Conservation (phyloP, 2,329 filamentous ascomycete species). For the Pezicula neosporulosa region DNA sequence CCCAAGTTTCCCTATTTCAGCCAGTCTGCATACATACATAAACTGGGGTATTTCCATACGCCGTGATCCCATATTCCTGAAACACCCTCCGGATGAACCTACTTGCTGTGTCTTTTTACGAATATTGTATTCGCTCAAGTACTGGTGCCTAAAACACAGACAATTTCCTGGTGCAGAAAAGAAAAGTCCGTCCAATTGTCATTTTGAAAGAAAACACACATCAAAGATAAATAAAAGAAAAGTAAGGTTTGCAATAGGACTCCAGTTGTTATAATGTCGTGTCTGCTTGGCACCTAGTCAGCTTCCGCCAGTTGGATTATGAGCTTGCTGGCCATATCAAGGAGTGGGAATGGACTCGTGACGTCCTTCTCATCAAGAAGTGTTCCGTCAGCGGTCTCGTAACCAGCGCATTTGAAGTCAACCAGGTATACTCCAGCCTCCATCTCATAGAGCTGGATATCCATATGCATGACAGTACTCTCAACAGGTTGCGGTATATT, state of each 20-base stretch:
- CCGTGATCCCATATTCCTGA: no score
- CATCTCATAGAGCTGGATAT: constrained; percentile 94
- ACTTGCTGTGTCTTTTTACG: no score
- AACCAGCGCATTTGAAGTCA: constrained; percentile 97
- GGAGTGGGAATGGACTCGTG: constrained; percentile 90
- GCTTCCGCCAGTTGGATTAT: constrained; percentile 91
- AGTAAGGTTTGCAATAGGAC: background rate
- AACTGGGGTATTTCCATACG: background rate
- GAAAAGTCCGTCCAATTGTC: no score
- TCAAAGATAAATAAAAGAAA: background rate
- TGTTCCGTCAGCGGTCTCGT: constrained; percentile 75
- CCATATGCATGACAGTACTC: constrained; percentile 82
- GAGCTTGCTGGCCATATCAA: constrained; percentile 87
- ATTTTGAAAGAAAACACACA: no score
- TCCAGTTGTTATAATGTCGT: no score
- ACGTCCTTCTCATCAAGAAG: constrained; percentile 89
- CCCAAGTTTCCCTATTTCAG: background rate
- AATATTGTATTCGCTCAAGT: no score
- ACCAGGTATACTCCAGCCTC: constrained; percentile 91
- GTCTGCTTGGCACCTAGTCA: constrained; percentile 37
- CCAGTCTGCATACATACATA: background rate
- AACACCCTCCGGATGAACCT: no score
- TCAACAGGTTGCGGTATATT: constrained; percentile 21
- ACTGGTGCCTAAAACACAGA: no score
- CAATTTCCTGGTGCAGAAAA: no score